phyloP scores from a whole-genome alignment of 495 filamentous ascomycete species.

The Talaromyces adpressus region DNA sequence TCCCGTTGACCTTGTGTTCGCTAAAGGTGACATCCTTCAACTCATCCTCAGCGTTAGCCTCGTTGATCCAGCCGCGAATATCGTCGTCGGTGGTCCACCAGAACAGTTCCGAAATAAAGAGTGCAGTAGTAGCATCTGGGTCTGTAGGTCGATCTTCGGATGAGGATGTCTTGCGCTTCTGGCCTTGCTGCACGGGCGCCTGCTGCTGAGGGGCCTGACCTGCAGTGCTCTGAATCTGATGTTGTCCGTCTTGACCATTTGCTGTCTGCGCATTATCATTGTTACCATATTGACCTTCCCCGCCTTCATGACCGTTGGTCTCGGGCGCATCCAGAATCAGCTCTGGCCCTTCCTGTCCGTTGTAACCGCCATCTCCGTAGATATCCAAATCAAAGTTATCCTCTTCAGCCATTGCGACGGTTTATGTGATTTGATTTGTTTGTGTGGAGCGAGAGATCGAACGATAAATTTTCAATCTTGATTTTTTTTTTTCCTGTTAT shows the following conservation, averaged over 20 bases:
- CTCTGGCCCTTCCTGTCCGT: slow-evolving; percentile 39
- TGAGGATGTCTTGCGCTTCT: slow-evolving; percentile 59
- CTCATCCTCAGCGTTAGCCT: slow-evolving; percentile 70
- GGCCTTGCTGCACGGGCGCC: slow-evolving; percentile 49
- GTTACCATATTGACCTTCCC: slow-evolving; percentile 13
- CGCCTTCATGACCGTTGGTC: slow-evolving; percentile 16
- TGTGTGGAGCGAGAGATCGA: neutral
- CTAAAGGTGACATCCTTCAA: slow-evolving; percentile 92
- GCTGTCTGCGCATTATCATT: slow-evolving; percentile 14
- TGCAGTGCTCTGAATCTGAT: slow-evolving; percentile 5
- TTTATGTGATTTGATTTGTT: slow-evolving; percentile 9
- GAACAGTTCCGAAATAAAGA: slow-evolving; percentile 79
- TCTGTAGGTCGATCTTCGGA: slow-evolving; percentile 70
- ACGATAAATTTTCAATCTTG: slow-evolving; percentile 17
- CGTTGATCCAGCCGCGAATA: slow-evolving; percentile 77
- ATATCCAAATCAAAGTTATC: slow-evolving; percentile 99
- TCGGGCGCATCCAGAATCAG: slow-evolving; percentile 33
- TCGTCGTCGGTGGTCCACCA: slow-evolving; percentile 99
- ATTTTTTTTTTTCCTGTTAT: slow-evolving; percentile 20
- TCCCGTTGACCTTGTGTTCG: slow-evolving; percentile 98
- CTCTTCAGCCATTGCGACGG: slow-evolving; percentile 67
- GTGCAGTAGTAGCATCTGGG: slow-evolving; percentile 71
- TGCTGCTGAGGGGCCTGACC: slow-evolving; percentile 14
- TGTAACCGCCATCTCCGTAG: slow-evolving; percentile 71
- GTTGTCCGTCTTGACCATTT: slow-evolving; percentile 8